These are phyloP conservation scores for Zygosaccharomyces pseudobailii DNA, from an alignment of 1,139 yeast genomes.

Conservation along the genomic window DNA sequence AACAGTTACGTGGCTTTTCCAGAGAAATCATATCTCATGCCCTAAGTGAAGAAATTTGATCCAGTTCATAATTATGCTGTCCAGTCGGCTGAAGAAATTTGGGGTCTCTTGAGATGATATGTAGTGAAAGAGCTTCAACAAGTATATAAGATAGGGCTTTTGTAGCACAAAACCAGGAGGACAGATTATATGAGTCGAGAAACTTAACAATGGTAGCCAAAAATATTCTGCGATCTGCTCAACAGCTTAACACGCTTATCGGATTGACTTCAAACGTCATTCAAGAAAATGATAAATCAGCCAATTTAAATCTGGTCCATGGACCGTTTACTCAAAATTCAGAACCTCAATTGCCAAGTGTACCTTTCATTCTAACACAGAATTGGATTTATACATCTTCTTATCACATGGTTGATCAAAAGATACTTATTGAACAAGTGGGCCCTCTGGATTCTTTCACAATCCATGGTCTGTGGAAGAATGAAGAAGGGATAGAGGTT, in stretches of 20 bases:
- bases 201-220: neutral
- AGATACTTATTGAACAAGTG: neutral
- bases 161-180: no score
- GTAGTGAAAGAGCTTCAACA: no score
- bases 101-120: no score
- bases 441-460: neutral
- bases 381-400: neutral
- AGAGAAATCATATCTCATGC: no score
- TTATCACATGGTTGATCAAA: neutral
- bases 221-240: neutral
- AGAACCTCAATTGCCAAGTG: neutral
- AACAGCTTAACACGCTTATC: neutral
- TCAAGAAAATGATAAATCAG: neutral
- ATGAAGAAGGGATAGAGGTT: neutral
- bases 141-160: no score
- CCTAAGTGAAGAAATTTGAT: no score
- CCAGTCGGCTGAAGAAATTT: no score
- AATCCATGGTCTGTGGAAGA: neutral
- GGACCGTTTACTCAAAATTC: neutral
- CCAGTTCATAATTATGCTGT: no score
- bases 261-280: neutral
- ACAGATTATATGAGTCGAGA: neutral
- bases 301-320: neutral
- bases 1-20: no score
- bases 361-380: neutral